Evolutionary conservation across 2,329 filamentous ascomycete genomes (phyloP), one percentile per base, ranked within the genome.

Genomic region (Colletotrichum melonis): DNA sequence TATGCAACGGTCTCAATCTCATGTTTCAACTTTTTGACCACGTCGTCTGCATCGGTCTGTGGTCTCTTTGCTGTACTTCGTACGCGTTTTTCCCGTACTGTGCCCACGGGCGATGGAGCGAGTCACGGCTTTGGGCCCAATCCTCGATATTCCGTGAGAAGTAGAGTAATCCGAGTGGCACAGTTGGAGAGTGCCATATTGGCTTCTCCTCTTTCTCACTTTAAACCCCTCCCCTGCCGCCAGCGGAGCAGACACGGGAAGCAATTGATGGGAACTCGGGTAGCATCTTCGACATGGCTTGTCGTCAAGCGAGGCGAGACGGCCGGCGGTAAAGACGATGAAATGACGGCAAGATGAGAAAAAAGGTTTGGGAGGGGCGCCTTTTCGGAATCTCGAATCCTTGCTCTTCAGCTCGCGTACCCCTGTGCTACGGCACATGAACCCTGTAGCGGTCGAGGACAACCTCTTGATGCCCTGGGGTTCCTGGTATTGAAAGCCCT

Each of bases 221-320:
- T 22, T 49, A 5, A 49, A 58, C 26, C 32, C 26, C 2, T n/a
- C 60, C 60, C 60, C 28, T 46, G 62, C 14, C 28, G 16, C 30
- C 28, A 24, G 46, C 30, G 62, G 30, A 64, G 46, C 46, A 55
- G 35, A 35, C 2, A 49, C 38, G 54, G 59, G 59, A 59, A 46
- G 69, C 30, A 35, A 46, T 28, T n/a, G 22, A 12, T 22, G 35
- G 32, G 24, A 1, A 8, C 5, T 46, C 24, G 42, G 24, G 49
- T 49, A 49, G 30, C 46, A 49, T 63, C 38, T 57, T 57, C 46
- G 67, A 62, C 60, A 65, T 72, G 54, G 30, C 66, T 59, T 69
- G 38, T 63, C 65, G 49, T 30, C 52, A 68, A 72, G 64, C 69
- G 64, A 68, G 64, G 32, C 16, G 59, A 54, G 59, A 63, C 63